Evolutionary conservation across 768 basidiomycete genomes (phyloP), one percentile per base, ranked within the genome.

Genomic region (Pulveroboletus sp.): DNA sequence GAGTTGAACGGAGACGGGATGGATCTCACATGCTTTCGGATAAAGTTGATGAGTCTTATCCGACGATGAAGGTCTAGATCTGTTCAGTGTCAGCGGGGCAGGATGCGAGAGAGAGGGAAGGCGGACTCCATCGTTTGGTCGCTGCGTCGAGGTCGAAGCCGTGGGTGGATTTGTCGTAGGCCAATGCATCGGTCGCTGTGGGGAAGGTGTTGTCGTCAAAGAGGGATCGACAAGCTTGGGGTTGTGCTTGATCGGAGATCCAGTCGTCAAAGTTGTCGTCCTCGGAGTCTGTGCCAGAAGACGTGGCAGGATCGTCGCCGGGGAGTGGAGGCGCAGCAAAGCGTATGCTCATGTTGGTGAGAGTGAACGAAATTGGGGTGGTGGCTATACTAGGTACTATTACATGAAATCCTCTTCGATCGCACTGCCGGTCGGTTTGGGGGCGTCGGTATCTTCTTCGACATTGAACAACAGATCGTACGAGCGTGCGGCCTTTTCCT

Each of bases 391-490:
- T 29, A 29, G 10, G 41, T 47, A 44, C 23, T 26, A 24, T 77
- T 71, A 92, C 87, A 93, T 93, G 64, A 93, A 93, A 64, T 93
- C 90, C 42, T 93, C 89, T 65, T 91, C 89, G 61, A 90, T 71
- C 59, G 89, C 90, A 56, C 79, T 76, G 12, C 81, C 86, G 3
- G 82, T 83, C 67, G 80, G 80, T 55, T 71, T 70, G 20, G 73
- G 74, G 11, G 51, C 72, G 27, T 71, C 65, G 11, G 82, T 80
- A 23, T 82, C 82, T 47, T 77, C 78, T 38, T 82, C 80, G 3
- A 75, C 85, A 22, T 77, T 77, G 71, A 87, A 90, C 43, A 97
- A 70, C 0, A 77, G 73, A 64, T 93, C 91, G 55, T 97, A 98
- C 2, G 86, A 90, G n/a, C 85, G 73, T 9, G 89, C 84, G 16